Conservation (phyloP, 2,329 filamentous ascomycete genomes). For the Xylaria sp. region DNA sequence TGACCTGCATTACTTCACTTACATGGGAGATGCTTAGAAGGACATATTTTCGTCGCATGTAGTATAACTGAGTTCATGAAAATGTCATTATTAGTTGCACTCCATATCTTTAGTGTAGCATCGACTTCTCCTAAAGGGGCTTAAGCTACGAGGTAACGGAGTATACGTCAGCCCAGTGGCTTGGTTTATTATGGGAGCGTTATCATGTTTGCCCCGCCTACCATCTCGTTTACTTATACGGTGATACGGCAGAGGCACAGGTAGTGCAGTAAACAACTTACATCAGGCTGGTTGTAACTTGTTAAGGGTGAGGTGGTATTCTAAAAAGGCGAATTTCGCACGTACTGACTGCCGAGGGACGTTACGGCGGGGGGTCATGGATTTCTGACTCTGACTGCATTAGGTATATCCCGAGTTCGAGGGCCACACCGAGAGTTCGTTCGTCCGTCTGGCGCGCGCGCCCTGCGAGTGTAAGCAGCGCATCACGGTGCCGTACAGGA, state of each 20-base stretch:
- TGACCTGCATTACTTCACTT: not conserved
- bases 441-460: conserved; percentile 9
- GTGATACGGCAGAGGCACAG: no score
- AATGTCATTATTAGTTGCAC: no score
- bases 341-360: conserved; percentile 16
- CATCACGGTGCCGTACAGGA: conserved; percentile 6
- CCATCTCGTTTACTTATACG: not conserved
- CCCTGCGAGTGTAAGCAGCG: conserved; percentile 15
- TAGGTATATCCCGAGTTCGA: conserved; percentile 24
- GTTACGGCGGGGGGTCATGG: conserved; percentile 14
- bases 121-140: not conserved
- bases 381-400: conserved; percentile 22
- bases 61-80: no score
- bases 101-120: not conserved
- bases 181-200: not conserved
- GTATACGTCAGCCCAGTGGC: not conserved
- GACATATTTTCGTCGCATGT: not conserved
- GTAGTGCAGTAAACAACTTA: no score
- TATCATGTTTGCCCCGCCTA: not conserved
- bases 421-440: conserved; percentile 27
- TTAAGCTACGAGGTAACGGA: not conserved
- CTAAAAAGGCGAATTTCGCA: conserved; percentile 24
- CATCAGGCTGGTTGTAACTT: no score
- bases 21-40: not conserved
- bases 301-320: not conserved